Evolutionary conservation across 78 protist species (phyloP), one percentile per base, ranked within the genome.

Genomic region (Cavenderia fasciculata): DNA sequence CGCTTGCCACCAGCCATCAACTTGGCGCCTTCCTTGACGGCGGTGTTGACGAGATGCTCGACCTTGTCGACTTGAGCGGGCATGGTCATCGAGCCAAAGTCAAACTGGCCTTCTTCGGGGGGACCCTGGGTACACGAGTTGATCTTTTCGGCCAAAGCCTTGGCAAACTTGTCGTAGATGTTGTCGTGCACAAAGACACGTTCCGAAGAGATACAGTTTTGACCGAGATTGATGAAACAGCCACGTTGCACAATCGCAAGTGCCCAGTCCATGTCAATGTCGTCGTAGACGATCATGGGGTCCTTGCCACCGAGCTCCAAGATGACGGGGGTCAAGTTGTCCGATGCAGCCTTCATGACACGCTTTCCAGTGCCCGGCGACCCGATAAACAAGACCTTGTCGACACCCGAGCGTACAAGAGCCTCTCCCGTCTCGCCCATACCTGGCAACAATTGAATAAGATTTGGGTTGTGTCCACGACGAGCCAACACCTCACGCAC

Each of bases 51-150:
- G 23, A 89, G 57, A 29, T 40, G 72, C 40, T 94, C 88, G 18
- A 94, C 75, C 2, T 69, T 85, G 23, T 74, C 92, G 69, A 85
- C 72, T 85, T 94, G 96, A 41, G 85, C 71, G 23, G 92, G 86
- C 96, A 94, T 94, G 19, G 92, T 72, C 94, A 90, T 94, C 21
- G 96, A 85, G 23, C 95, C 96, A 49, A 82, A 76, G 47, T 91
- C 96, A 38, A 40, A 47, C 56, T 59, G 93, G 11, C 79, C 95
- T 11, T 46, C 71, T 36, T 57, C 70, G 12, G 90, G 92, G 31
- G 86, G 73, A 44, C 96, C 96, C 59, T 90, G 95, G 19, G 40
- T 63, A 18, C 85, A 46, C 4, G 72, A 63, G 33, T 68, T 68
- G 56, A 74, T 65, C 34, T 46, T 18, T 0, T 62, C 73, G 5